Evolutionary conservation across 2,329 filamentous ascomycete species (phyloP), one percentile per base, ranked within the genome.

Genomic region (Tolypocladium capitatum): DNA sequence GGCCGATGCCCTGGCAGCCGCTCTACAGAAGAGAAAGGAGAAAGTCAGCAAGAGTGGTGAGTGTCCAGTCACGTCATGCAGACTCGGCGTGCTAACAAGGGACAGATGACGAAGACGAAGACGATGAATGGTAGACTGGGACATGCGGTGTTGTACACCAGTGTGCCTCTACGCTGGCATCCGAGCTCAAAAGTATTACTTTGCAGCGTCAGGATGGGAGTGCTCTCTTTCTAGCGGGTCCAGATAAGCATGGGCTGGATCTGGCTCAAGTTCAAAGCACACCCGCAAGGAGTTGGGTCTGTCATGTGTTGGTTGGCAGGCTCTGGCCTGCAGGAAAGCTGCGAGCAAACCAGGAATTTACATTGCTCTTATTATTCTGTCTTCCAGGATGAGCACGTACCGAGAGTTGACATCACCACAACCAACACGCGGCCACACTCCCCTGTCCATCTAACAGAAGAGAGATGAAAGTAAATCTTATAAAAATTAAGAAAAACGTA

Each of bases 21-120:
- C 84, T 49, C 67, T 90, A 57, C 80, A 83, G 60, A 85, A 86
- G 69, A 77, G 91, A 65, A 96, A 96, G 73, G 81, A 88, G 66
- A 95, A 94, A 74, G 91, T 96, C 63, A 87, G 86, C 68, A 84
- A 86, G 64, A 94, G 87, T 74, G 91, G 91, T 96, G 80, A 80
- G 86, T 83, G 36, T 5, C 8, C 14, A 8, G 9, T 45, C 45
- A 46, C 18, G 34, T 45, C 40, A 20, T 38, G 21, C 21, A 43
- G 36, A 43, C 14, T 21, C 13, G 31, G 4, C 31, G 3, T 48
- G 34, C 52, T 50, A 48, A 58, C 52, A 46, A 5, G 21, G 52
- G 32, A 35, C 55, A 89, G 85, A 90, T 69, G 84, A 89, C 56
- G 84, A 89, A 64, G 73, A 73, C 56, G 82, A 87, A 55, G 81